Percentiles rank a stretch among this genome's conserved stretches.
Conservation (phyloP, 305 asterid genomes). For the Solanum hybrid region DNA sequence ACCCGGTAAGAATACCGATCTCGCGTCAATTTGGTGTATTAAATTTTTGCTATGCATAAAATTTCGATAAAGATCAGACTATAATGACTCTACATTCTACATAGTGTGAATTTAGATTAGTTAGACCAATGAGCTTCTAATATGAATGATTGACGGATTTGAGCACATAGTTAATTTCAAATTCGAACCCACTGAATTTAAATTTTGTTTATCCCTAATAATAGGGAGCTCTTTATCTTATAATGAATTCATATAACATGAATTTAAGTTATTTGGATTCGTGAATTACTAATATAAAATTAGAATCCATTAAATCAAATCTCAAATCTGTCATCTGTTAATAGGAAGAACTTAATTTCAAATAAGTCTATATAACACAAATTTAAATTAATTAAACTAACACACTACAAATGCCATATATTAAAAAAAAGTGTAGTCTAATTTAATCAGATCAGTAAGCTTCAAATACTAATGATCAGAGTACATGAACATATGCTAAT, state of each 20-base stretch:
- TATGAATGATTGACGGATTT: too few relatives aligned
- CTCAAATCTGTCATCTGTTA: too few relatives aligned
- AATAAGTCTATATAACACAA: not conserved
- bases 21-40: not conserved
- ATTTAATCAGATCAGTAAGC: too few relatives aligned
- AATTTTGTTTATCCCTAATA: not conserved
- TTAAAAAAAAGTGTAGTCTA: too few relatives aligned
- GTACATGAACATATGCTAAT: not conserved
- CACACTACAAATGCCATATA: too few relatives aligned
- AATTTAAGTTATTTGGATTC: not conserved
- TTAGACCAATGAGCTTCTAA: not conserved
- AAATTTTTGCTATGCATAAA: not conserved
- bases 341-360: not conserved
- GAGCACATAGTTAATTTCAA: not conserved
- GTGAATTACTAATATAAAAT: not conserved
- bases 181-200: not conserved
- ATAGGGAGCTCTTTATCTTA: not conserved
- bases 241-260: not conserved
- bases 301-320: too few relatives aligned
- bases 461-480: too few relatives aligned
- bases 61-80: too few relatives aligned
- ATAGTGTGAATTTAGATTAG: not conserved
- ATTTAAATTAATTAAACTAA: not conserved
- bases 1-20: not conserved
- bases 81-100: not conserved